Percentiles rank a stretch among this genome's conserved stretches.
Evolutionary conservation across 2,329 filamentous ascomycete species (phyloP).

Genomic region (Ampelomyces quisqualis): DNA sequence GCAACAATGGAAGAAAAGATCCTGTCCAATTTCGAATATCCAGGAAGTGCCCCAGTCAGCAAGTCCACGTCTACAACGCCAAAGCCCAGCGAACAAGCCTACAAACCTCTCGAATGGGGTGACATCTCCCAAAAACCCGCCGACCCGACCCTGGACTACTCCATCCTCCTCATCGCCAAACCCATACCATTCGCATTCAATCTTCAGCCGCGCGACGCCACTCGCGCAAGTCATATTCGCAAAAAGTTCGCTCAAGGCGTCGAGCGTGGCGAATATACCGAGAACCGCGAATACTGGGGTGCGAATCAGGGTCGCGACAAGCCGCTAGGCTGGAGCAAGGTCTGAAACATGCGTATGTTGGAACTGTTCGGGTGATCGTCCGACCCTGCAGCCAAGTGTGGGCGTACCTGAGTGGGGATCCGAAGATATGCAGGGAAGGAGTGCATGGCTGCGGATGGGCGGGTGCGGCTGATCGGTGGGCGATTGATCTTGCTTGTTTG

Average conservation of each 20-base stretch:
- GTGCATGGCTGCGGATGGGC: too few species aligned
- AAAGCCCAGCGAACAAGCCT: conserved; percentile 10
- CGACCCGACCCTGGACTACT: conserved; percentile 50
- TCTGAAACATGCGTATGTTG: conserved; percentile 21
- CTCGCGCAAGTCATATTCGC: conserved; percentile 36
- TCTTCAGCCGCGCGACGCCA: conserved; percentile 38
- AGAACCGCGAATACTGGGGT: conserved; percentile 45
- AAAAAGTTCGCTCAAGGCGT: conserved; percentile 41
- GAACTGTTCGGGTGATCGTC: not conserved
- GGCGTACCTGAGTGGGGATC: conserved; percentile 13
- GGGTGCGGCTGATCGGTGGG: not conserved
- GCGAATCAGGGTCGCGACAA: conserved; percentile 35
- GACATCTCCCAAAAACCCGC: conserved; percentile 24
- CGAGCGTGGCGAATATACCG: conserved; percentile 43
- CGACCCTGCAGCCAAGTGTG: conserved; percentile 7
- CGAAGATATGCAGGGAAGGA: conserved; percentile 8
- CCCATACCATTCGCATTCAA: conserved; percentile 49
- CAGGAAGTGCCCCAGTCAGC: conserved; percentile 17
- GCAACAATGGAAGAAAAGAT: conserved; percentile 27
- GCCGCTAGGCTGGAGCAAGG: conserved; percentile 40
- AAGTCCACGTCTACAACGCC: conserved; percentile 4
- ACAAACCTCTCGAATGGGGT: conserved; percentile 28
- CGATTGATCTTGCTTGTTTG: not conserved
- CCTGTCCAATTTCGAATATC: conserved; percentile 31
- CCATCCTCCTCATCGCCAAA: conserved; percentile 50